Percentiles rank a stretch among this genome's conserved stretches.
Evolutionary conservation across 2,329 filamentous ascomycete species (phyloP).

Genomic region (Epichloe hybrida): DNA sequence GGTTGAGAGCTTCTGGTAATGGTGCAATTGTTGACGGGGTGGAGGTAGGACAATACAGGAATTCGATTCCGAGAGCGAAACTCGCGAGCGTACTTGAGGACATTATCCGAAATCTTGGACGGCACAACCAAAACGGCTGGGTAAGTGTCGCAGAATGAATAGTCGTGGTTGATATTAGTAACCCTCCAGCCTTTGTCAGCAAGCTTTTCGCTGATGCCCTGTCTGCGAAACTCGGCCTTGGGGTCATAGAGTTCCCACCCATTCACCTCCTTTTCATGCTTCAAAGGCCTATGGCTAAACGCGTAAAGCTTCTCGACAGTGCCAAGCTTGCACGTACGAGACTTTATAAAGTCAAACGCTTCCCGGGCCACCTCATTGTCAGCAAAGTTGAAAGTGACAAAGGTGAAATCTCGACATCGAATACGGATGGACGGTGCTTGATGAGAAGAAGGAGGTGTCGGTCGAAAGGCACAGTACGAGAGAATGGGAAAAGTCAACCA

Average conservation of each 20-base stretch:
- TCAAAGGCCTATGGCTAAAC: slow-evolving; percentile 68
- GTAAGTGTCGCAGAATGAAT: slow-evolving; percentile 85
- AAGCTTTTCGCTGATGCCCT: slow-evolving; percentile 77
- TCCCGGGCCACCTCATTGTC: slow-evolving; percentile 64
- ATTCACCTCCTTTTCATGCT: slow-evolving; percentile 58
- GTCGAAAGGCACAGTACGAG: slow-evolving; percentile 62
- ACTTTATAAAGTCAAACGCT: slow-evolving; percentile 75
- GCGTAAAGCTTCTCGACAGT: slow-evolving; percentile 83
- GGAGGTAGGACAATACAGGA: slow-evolving; percentile 84
- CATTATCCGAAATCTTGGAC: slow-evolving; percentile 86
- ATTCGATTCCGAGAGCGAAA: slow-evolving; percentile 85
- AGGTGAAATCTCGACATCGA: slow-evolving; percentile 85
- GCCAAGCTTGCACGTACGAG: slow-evolving; percentile 67
- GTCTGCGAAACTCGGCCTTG: slow-evolving; percentile 69
- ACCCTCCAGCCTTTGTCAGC: slow-evolving; percentile 74
- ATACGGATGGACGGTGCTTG: slow-evolving; percentile 73
- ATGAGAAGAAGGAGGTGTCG: slow-evolving; percentile 54
- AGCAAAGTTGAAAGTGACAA: slow-evolving; percentile 78
- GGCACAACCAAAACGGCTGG: slow-evolving; percentile 76
- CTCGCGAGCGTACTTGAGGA: slow-evolving; percentile 79
- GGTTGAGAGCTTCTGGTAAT: slow-evolving; percentile 94
- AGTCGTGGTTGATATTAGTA: slow-evolving; percentile 79
- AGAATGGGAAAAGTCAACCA: slow-evolving; percentile 97
- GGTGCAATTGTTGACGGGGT: slow-evolving; percentile 90
- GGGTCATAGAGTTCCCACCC: slow-evolving; percentile 82